Conservation (phyloP, 352 stramenopile species). For the Phytophthora kernoviae region DNA sequence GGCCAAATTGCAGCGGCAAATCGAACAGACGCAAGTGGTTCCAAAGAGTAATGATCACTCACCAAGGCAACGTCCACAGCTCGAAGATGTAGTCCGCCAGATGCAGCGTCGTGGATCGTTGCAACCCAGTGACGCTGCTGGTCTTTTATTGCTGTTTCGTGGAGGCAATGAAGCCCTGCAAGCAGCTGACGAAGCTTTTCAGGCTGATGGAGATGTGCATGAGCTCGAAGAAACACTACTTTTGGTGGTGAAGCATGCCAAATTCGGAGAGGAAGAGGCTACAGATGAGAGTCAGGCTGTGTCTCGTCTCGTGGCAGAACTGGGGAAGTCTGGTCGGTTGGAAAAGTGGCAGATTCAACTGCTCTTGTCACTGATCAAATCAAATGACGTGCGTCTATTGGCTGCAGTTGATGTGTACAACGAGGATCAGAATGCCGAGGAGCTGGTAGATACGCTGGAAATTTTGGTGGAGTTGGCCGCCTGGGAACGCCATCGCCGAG, state of each 20-base stretch:
- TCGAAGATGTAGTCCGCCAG: slow-evolving; percentile 70
- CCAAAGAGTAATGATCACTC: slow-evolving; percentile 24
- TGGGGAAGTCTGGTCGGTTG: slow-evolving; percentile 41
- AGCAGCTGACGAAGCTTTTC: slow-evolving; percentile 75
- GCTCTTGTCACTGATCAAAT: slow-evolving; percentile 50
- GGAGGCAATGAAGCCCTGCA: slow-evolving; percentile 74
- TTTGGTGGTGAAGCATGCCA: slow-evolving; percentile 83
- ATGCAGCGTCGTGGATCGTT: slow-evolving; percentile 68
- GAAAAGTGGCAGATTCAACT: slow-evolving; percentile 63
- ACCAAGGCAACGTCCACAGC: slow-evolving; percentile 38
- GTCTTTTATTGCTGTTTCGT: slow-evolving; percentile 66
- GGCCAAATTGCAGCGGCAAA: slow-evolving; percentile 66
- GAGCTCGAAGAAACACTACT: slow-evolving; percentile 81
- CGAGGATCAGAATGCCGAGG: slow-evolving; percentile 45
- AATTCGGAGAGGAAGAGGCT: slow-evolving; percentile 43
- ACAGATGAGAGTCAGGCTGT: slow-evolving; percentile 34
- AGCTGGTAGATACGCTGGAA: slow-evolving; percentile 61
- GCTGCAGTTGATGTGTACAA: slow-evolving; percentile 64
- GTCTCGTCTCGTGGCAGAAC: slow-evolving; percentile 40
- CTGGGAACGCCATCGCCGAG: slow-evolving; percentile 58
- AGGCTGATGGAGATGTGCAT: slow-evolving; percentile 70
- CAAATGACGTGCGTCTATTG: slow-evolving; percentile 52
- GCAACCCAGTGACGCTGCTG: slow-evolving; percentile 56
- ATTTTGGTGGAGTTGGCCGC: slow-evolving; percentile 68
- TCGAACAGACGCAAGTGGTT: slow-evolving; percentile 31